Evolutionary conservation across 2,329 filamentous ascomycete genomes (phyloP).

Genomic region (Fulvia fulva): DNA sequence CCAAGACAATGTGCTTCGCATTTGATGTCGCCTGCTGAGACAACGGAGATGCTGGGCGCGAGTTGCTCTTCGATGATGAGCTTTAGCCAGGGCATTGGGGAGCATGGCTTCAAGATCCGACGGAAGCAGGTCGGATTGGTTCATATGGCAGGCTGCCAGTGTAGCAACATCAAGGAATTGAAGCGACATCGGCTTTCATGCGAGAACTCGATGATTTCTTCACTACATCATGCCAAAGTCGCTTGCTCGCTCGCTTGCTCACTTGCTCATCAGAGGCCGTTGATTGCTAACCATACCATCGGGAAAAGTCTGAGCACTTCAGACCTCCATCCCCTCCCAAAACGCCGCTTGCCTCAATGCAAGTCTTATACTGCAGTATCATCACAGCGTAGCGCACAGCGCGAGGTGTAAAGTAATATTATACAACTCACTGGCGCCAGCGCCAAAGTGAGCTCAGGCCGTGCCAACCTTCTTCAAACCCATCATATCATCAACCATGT

Average conservation of each 20-base stretch:
- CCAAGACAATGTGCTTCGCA: not conserved
- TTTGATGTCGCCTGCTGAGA: not conserved
- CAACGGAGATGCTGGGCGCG: no score
- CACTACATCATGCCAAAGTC: no score
- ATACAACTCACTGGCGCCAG: not conserved
- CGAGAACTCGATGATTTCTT: no score
- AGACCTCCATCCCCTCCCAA: not conserved
- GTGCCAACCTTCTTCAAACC: conserved; percentile 31
- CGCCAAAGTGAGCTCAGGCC: not conserved
- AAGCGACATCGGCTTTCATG: no score
- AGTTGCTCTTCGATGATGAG: no score
- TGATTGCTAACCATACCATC: not conserved
- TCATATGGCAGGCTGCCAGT: no score
- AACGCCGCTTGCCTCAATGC: not conserved
- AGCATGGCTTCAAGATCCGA: no score
- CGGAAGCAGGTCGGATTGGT: no score
- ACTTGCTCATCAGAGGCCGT: not conserved
- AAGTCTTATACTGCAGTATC: not conserved
- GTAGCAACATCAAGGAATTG: no score
- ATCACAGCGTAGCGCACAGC: not conserved
- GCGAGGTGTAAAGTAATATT: not conserved
- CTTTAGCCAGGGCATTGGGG: no score
- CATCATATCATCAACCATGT: conserved; percentile 49
- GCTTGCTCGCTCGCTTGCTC: not conserved
- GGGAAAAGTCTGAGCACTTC: not conserved